Base-by-base conservation (phyloP, 768 basidiomycete genomes). In the Tricholomella constricta region DNA sequence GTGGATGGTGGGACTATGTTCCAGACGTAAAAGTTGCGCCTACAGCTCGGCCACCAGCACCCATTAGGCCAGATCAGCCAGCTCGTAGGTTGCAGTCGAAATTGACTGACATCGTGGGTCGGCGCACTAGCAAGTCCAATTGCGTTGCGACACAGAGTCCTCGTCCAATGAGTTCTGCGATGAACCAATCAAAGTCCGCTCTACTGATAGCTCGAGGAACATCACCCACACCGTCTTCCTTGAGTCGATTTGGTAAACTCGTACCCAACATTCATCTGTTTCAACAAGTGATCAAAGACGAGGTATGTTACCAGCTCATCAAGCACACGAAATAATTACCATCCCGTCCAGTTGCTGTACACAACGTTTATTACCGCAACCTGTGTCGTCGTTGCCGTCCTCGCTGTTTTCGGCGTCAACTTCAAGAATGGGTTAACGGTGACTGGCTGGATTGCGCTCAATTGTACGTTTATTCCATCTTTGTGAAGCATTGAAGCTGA, bases 1-100 rank as follows among this genome's bases (percentile, higher is more conserved):
- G 78, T 22, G 78, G 74, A 6, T 83, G 83, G 81, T 83, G 80
- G 80, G 79, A 83, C 58, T 79, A 81, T 61, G 75, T 79, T 4
- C 72, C 78, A 17, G 60, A 72, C 22, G 48, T 52, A 25, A 51
- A 52, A 10, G 34, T 50, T 37, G 54, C 44, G 26, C 54, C 48
- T 38, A 35, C 41, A 38, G 32, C 22, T 40, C 49, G 29, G 36
- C 19, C 41, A 50, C 22, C 42, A 26, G 23, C 38, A 3, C 32
- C 35, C 15, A 25, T 7, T 34, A 45, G 51, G 37, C 45, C 34
- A 34, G 52, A 52, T 14, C 29, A 46, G 31, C 22, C 48, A 15
- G n/a, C 38, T 17, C 31, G 17, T 17, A 31, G 34, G 14, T 17
- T 41, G n/a, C 48, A 43, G 23, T 47, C 35, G 26, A 56, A 38